Base-by-base conservation (phyloP, 768 basidiomycete species). In the Lyophyllum shimeji region DNA sequence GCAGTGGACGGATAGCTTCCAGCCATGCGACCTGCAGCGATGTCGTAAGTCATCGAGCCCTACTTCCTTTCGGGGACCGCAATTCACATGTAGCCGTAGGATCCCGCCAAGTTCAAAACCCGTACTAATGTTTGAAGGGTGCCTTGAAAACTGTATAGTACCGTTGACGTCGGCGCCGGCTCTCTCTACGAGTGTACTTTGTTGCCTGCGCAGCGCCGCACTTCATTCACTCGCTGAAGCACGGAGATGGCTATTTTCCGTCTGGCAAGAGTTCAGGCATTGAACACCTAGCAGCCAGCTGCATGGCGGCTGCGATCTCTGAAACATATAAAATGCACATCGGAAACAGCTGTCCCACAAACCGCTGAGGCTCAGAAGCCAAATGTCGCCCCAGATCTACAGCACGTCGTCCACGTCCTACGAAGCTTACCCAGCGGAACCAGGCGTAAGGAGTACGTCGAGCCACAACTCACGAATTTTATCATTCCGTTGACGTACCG, bases 331-430 rank as follows among this genome's bases (percentile, higher is more conserved):
- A 27, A 45, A 45, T 11, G 5, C 7, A 18, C 21, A 20, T 44
- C 7, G 11, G 20, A 15, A 17, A 25, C 17, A 12, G 43, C 43
- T 7, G 20, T 7, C 43, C 18, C 18, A 44, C 3, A 3, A 34
- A 49, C 47, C 11, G 24, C 42, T 2, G 20, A 6, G 5, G 15
- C 39, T 15, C n/a, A 40, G 7, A 18, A 37, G 13, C 23, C 5
- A 24, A 25, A 53, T 53, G 52, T 18, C 52, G 37, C 31, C 44
- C n/a, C 29, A 46, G 15, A 46, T 53, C 11, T 53, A 53, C 52
- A 53, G n/a, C 52, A 53, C 52, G 1, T 29, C 29, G 8, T 15
- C 50, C n/a, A 48, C 7, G 8, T 40, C 15, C 24, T 51, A 7
- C 37, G 27, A 45, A 37, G 1, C 1, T 31, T 3, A 29, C 8